These are phyloP conservation scores for Betula pendula DNA, from an alignment of 306 rosid species.

Conservation along the genomic window DNA sequence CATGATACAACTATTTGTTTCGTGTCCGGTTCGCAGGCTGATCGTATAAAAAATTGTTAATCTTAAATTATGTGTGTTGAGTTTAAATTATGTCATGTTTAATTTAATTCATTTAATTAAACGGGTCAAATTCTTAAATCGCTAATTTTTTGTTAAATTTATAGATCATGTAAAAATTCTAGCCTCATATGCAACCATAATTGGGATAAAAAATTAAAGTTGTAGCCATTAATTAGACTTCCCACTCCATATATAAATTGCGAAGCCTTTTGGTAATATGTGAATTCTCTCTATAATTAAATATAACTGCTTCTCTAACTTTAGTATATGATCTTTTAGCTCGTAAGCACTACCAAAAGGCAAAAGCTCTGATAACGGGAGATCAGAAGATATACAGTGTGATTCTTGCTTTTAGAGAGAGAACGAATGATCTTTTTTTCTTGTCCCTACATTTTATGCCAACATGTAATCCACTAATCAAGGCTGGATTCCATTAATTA, in stretches of 20 bases:
- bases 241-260: too few species aligned
- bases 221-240: neutral
- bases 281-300: neutral
- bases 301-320: neutral
- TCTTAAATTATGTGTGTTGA: too few species aligned
- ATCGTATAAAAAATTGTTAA: too few species aligned
- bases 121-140: too few species aligned
- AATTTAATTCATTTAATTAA: neutral
- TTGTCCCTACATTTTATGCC: neutral
- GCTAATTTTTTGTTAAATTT: too few species aligned
- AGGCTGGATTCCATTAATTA: neutral
- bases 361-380: neutral
- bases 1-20: neutral
- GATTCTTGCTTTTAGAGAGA: neutral
- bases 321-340: neutral
- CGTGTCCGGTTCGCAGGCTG: too few species aligned
- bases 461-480: neutral
- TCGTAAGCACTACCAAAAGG: neutral
- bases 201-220: too few species aligned
- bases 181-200: neutral
- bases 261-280: neutral
- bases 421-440: neutral
- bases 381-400: neutral
- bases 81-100: too few species aligned
- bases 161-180: too few species aligned